Evolutionary conservation across 768 basidiomycete species (phyloP), one percentile per base, ranked within the genome.

Genomic region (Russula sp.): DNA sequence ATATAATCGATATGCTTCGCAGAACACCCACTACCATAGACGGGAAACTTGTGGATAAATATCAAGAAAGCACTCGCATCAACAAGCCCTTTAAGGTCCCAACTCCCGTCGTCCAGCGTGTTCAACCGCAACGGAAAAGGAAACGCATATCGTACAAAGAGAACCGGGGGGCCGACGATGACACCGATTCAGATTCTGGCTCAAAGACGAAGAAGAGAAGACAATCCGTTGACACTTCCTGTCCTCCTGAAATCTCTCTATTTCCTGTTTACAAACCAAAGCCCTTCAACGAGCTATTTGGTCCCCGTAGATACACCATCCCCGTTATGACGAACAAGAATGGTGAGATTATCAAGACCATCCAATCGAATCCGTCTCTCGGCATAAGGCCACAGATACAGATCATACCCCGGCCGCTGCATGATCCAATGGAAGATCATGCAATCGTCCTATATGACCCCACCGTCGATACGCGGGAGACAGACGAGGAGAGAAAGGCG

Each of bases 401-500:
- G 69, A 76, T 97, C 63, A 83, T 90, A 55, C 97, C 97, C 20
- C 82, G 95, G 24, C 97, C 97, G 6, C 78, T 98, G n/a, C 89
- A 95, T 70, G 94, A 99, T 73, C 97, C 95, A 1, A 95, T 99
- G 91, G 86, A 90, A 56, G 94, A 98, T 70, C 95, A 98, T 75
- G 94, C 96, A 0, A 97, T 99, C 65, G 96, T 99, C 3, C 77
- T 98, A 16, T 99, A 92, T 73, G 97, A 98, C 71, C 97, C 97
- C 0, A 98, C 97, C 0, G 86, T 96, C 53, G 94, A 99, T 72
- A 89, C 91, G 72, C 79, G 89, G 68, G 94, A 95, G 74, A 93
- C 93, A 0, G 90, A 93, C 71, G 90, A 94, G 71, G 93, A 94
- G 72, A 81, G 81, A 70, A 84, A 79, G 73, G 87, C 86, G 63